Base-by-base conservation (phyloP, 306 rosid species). In the Medicago arabica region DNA sequence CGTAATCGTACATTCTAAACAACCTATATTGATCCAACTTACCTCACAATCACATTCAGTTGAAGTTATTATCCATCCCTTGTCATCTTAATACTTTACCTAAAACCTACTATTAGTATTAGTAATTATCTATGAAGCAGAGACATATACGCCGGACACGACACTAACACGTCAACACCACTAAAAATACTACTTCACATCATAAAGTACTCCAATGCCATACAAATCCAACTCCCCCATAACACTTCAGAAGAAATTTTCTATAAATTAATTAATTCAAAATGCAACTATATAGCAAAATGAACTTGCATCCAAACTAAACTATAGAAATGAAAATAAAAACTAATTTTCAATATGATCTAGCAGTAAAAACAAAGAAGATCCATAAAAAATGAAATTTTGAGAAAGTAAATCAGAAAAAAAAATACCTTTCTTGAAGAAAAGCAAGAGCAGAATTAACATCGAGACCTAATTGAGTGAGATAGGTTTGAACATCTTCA, bases 401-500 rank as follows among this genome's bases (percentile, higher is more conserved):
- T 15, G 0, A 53, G 60, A 44, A 6, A 40, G 3, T 28, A 0
- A 9, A 11, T 18, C 14, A 55, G 19, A 28, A 36, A 62, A 14
- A 54, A 60, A 40, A 41, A 19, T 41, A 91, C 98, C 97, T 90
- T 84, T 93, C 97, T 87, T 93, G 98, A 58, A 93, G 96, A 64
- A 93, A 91, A 54, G 97, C 90, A 53, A 93, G 92, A 77, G 98
- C 86, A 2, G 97, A 89, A 66, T 85, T 87, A 68, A 87, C 96
- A 25, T 93, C 96, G 72, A 91, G 91, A 14, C 89, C 92, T 15
- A 75, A 78, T 36, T 91, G 92, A 15, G 85, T 66, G 80, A 91
- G 98, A 81, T 88, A 91, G 15, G 88, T 91, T 71, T 90, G 94
- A 43, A 93, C 98, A 72, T 93, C 98, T 36, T 91, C 96, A 1